Evolutionary conservation across 768 basidiomycete species (phyloP), one percentile per base, ranked within the genome.

Genomic region (Dentipellis fragilis): DNA sequence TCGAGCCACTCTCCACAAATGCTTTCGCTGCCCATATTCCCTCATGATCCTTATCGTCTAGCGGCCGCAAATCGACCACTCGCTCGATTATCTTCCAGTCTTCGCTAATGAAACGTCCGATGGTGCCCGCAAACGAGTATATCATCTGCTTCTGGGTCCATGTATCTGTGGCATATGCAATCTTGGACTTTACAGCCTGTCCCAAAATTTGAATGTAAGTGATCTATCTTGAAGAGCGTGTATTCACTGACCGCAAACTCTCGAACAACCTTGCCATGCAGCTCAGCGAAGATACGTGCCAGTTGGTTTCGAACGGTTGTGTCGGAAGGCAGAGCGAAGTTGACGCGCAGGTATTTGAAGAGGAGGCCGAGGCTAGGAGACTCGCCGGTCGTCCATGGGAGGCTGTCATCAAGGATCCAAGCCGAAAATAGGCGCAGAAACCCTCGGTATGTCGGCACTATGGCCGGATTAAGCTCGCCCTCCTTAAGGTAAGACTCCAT

Each of bases 1-100:
- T 58, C 3, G 58, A 21, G 23, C 59, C 59, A 8, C 65, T 61
- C 12, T 67, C 55, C 1, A 64, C 58, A 52, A 73, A 68, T 14
- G 64, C 70, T 40, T 63, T 58, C 4, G 61, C 72, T 6, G 62
- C 69, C 59, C 67, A 59, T 10, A 66, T 48, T 1, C 73, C 74
- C 36, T 58, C 22, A 45, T 65, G 64, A 34, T 63, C 60, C 10
- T 65, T 35, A 23, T 61, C 60, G 11, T 52, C 54, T 7, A 65
- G 48, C 4, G 42, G 52, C n/a, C 42, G 50, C 49, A 65, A 63
- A 21, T 63, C 60, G 19, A 65, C 47, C 0, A 63, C 16, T 2
- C 57, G 57, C 51, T 61, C 58, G 29, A 57, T 29, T 0, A 65
- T 40, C 48, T 55, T 39, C 64, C 64, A 65, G 50, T 61, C 60